phyloP scores from a whole-genome alignment of 169 alveolate species.

The Pseudocohnilembus persalinus region DNA sequence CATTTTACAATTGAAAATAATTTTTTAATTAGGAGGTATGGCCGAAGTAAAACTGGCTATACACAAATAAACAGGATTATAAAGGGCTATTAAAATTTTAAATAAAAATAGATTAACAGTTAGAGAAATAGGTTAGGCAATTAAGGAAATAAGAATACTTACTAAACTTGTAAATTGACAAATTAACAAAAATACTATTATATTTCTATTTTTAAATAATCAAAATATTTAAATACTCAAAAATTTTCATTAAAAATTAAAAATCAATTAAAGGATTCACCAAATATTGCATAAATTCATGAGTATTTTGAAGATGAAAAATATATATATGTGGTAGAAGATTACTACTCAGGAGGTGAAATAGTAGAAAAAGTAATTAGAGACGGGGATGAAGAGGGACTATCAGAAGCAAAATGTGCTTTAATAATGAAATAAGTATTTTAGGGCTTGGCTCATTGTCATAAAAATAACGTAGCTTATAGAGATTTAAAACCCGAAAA shows the following conservation, averaged over 20 bases:
- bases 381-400: slow-evolving; percentile 62
- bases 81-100: background rate
- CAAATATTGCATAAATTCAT: slow-evolving; percentile 52
- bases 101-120: background rate
- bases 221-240: no score
- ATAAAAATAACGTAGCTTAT: slow-evolving; percentile 63
- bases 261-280: slow-evolving; percentile 41
- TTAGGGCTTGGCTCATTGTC: slow-evolving; percentile 58
- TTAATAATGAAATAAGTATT: slow-evolving; percentile 72
- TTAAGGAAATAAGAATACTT: background rate
- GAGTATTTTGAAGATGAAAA: slow-evolving; percentile 52
- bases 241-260: no score
- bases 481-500: slow-evolving; percentile 87
- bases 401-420: slow-evolving; percentile 86
- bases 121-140: background rate
- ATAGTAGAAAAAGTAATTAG: slow-evolving; percentile 79
- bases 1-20: no score
- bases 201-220: no score
- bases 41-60: background rate
- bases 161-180: background rate
- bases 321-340: slow-evolving; percentile 45
- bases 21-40: background rate
- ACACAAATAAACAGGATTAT: background rate
- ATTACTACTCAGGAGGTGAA: slow-evolving; percentile 91
- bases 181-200: no score